Evolutionary conservation across 2,329 filamentous ascomycete genomes (phyloP), one percentile per base, ranked within the genome.

Genomic region (Helotiales sp.): DNA sequence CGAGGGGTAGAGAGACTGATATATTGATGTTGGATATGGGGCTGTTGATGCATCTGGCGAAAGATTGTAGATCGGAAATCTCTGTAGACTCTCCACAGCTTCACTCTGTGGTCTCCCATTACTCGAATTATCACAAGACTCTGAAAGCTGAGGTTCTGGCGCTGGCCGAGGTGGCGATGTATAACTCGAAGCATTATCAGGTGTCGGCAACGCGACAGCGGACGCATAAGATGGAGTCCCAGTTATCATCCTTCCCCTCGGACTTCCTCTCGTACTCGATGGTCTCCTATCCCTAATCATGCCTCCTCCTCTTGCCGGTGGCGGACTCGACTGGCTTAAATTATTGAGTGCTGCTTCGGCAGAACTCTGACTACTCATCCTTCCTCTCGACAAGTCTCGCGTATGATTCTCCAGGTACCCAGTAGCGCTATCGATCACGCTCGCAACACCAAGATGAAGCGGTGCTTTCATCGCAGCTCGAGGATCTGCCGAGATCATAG

Each of bases 321-420:
- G 69, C 8, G 74, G 73, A 13, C 75, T 72, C 1, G 60, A 69
- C 56, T 69, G 71, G 2, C 72, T 75, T 58, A 82, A 77, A 46
- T 74, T 73, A 44, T 73, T 74, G 6, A 82, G 68, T 17, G 72
- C 71, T 24, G 75, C 62, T 60, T 79, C 75, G 0, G 79, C 80
- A 72, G 71, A n/a, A 67, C 65, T 52, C 57, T 68, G 54, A 57
- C 71, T 50, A 62, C 72, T 58, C 65, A 67, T 52, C 8, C 63
- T 42, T 6, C 65, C 64, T 30, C 67, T 60, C 34, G 64, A 67
- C 17, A 62, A 58, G 8, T 59, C 54, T 42, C 61, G 57, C 29
- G 60, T 47, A 31, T 29, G 57, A 44, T 40, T 56, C 5, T 64
- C 59, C 4, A 71, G 19, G 25, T 63, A 63, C 1, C 69, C 70